Evolutionary conservation across 176 grass and related monocot species (phyloP), one percentile per base, ranked within the genome.

Genomic region (Eremochloa ophiuroides): DNA sequence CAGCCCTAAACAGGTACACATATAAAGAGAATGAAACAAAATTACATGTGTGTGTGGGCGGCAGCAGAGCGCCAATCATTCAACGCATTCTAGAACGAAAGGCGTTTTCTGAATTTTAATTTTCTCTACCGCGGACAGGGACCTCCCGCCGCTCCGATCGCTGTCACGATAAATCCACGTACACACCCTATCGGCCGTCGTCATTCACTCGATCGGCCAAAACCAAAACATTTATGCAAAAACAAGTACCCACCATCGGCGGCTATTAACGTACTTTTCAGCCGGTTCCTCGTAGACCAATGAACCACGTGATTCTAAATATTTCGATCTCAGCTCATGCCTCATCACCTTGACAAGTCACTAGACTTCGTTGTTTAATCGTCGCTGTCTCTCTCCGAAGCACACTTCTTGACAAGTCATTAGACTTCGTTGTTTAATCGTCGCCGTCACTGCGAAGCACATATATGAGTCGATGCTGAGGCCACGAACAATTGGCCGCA

Each of bases 71-170:
- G 23, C 50, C 25, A 55, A 80, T 53, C 22, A 58, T 71, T 85
- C 77, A 37, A 85, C 63, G 41, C 51, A 35, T 76, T 76, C 82
- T 89, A 81, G 59, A 85, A 73, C 42, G 51, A 42, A 53, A 75
- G 4, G 2, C 23, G 23, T 25, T 35, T 40, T 47, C 62, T 30
- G 39, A 68, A 68, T 20, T 38, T 79, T n/a, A n/a, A 48, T 20
- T 17, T 60, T 9, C 56, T 73, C 79, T 2, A 22, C 31, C 55
- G 2, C 1, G 25, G 74, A 78, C 55, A 37, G 7, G 48, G 39
- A 38, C 81, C 76, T 20, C 38, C 13, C 6, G 28, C 75, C 50
- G n/a, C n/a, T 23, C 51, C 22, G 50, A 56, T 56, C 8, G 22
- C 51, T 56, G 9, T 10, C 51, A 56, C 22, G 10, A 11, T 56